A percentile compares a stretch with the other conserved stretches of the same genome.
These are phyloP conservation scores for Penicillium simplicissimum DNA, from an alignment of 495 filamentous ascomycete genomes.

Conservation along the genomic window DNA sequence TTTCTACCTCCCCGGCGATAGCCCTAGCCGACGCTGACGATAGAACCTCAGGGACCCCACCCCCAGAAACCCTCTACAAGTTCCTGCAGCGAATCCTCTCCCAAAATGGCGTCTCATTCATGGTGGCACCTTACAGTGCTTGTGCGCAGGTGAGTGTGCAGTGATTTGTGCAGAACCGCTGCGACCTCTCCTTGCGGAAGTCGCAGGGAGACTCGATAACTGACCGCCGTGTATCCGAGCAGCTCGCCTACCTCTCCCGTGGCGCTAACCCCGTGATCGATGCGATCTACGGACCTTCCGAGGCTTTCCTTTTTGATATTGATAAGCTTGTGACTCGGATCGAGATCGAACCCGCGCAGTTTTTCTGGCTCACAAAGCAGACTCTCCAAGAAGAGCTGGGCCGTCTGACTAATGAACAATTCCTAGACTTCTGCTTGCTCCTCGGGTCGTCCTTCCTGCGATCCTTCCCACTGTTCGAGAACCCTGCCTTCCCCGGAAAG, in stretches of 20 bases:
- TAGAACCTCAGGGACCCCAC: slow-evolving; percentile 50
- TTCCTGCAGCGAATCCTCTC: slow-evolving; percentile 73
- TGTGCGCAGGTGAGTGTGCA: slow-evolving; percentile 70
- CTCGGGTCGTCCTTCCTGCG: slow-evolving; percentile 79
- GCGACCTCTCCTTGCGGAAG: not conserved
- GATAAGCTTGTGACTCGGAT: slow-evolving; percentile 79
- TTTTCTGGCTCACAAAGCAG: slow-evolving; percentile 71
- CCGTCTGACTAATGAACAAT: slow-evolving; percentile 67
- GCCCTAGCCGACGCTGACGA: slow-evolving; percentile 23
- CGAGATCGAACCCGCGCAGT: slow-evolving; percentile 64
- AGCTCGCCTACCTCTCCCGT: slow-evolving; percentile 83
- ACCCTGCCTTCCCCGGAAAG: slow-evolving; percentile 47
- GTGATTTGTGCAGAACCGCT: not conserved
- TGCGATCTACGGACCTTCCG: slow-evolving; percentile 81
- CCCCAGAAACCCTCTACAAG: slow-evolving; percentile 62
- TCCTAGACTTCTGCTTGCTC: slow-evolving; percentile 81
- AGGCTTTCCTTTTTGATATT: slow-evolving; percentile 83
- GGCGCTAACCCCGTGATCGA: slow-evolving; percentile 68
- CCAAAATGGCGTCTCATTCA: slow-evolving; percentile 69
- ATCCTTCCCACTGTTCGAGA: slow-evolving; percentile 72
- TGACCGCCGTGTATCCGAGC: slow-evolving; percentile 12
- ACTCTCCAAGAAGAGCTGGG: slow-evolving; percentile 67
- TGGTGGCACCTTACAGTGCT: slow-evolving; percentile 87
- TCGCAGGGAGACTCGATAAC: not conserved
- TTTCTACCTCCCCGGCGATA: not conserved